Evolutionary conservation across 2,329 filamentous ascomycete genomes (phyloP), one percentile per base, ranked within the genome.

Genomic region (Elsinoe necatrix): DNA sequence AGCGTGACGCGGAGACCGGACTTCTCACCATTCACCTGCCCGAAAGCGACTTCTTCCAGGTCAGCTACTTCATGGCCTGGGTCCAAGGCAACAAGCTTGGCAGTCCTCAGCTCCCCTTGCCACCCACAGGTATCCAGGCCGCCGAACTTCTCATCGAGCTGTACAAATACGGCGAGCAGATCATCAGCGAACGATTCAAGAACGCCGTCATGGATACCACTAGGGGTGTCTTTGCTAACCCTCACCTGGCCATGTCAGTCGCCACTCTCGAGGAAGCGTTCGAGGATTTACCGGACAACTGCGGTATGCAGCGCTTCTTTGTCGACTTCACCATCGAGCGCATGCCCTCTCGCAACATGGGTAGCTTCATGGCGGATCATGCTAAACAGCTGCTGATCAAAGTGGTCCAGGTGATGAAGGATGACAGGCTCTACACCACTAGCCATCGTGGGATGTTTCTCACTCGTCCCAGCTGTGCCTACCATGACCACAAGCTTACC

Each of bases 401-500:
- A n/a, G 34, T 52, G 14, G 31, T 20, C 14, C 29, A 21, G n/a
- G 48, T 8, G 16, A 35, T 52, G 48, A 14, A n/a, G 18, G 12
- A 39, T 14, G 48, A 52, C 31, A 50, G 18, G 7, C 4, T 21
- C 16, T 21, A 37, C 20, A 18, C n/a, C 2, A 23, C 20, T 18
- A 8, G 2, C 18, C 29, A 39, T 16, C 48, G 48, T 39, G 48
- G 16, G 12, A 18, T 21, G 8, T 52, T 21, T 20, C 31, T 52
- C 9, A 25, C 16, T 14, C n/a, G 48, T 6, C 1, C 2, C 31
- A 52, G 31, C 48, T 52, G 48, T 18, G 29, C 14, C 20, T 52
- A 52, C 48, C 48, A 52, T 25, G 48, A 52, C 16, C 48, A 52
- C 34, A 52, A 39, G 34, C 7, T 20, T 20, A 52, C 48, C n/a